phyloP scores from a whole-genome alignment of 2,329 filamentous ascomycete species.

The Claviceps capensis region DNA sequence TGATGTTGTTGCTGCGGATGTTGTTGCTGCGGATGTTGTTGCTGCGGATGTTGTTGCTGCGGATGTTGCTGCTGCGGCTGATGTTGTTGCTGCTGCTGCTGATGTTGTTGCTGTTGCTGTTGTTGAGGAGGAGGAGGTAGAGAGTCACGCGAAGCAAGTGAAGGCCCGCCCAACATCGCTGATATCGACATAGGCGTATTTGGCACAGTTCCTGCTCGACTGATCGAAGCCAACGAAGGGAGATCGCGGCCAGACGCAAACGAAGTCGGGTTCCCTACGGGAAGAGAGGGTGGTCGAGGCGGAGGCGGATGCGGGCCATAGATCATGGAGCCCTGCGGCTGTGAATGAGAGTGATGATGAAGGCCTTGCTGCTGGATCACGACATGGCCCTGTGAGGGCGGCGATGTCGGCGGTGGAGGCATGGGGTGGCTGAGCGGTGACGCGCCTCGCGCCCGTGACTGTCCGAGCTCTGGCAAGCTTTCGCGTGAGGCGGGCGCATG shows the following conservation, averaged over 20 bases:
- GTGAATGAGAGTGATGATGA: constrained; percentile 12
- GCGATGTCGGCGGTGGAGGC: constrained; percentile 31
- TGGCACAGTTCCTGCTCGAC: constrained; percentile 29
- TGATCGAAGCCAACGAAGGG: constrained; percentile 35
- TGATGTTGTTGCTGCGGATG: constrained; percentile 21
- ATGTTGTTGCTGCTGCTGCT: constrained; percentile 25
- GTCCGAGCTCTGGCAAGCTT: constrained; percentile 19
- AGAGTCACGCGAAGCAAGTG: constrained; percentile 28
- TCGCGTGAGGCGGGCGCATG: constrained; percentile 19
- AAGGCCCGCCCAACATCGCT: constrained; percentile 42
- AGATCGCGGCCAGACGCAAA: constrained; percentile 38
- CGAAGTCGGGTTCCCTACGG: constrained; percentile 29
- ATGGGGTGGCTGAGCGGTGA: constrained; percentile 32
- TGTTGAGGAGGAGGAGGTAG: constrained; percentile 16
- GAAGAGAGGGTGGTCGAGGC: constrained; percentile 29
- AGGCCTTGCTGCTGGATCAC: constrained; percentile 13
- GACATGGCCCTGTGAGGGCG: constrained; percentile 22
- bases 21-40: constrained; percentile 26
- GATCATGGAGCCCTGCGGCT: constrained; percentile 19
- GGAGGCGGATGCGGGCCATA: constrained; percentile 35
- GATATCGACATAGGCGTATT: constrained; percentile 49
- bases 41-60: constrained; percentile 26
- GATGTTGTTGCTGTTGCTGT: constrained; percentile 14
- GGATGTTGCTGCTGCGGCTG: constrained; percentile 17
- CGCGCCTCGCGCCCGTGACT: constrained; percentile 30